Evolutionary conservation across 495 filamentous ascomycete genomes (phyloP).

Genomic region (Hyaloscypha hepaticicola): DNA sequence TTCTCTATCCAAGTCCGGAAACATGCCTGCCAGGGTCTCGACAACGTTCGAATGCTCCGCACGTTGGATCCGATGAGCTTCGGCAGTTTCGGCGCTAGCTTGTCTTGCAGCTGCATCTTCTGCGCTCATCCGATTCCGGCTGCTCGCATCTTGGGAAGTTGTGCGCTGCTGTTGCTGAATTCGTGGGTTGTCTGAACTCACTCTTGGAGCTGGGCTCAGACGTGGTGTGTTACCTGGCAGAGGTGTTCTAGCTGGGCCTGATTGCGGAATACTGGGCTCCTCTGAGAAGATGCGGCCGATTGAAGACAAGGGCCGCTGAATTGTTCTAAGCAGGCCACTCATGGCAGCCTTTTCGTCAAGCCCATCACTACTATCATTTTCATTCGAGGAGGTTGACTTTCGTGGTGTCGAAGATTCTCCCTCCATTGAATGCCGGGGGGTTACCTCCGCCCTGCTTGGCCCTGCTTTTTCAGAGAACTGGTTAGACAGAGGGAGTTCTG

Average conservation of each 20-base stretch:
- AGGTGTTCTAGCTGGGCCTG: slow-evolving; percentile 55
- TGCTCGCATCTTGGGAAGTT: slow-evolving; percentile 32
- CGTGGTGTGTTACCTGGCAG: slow-evolving; percentile 57
- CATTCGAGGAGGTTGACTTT: slow-evolving; percentile 39
- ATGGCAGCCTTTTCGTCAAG: slow-evolving; percentile 74
- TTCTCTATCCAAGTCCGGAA: slow-evolving; percentile 85
- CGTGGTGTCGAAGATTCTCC: slow-evolving; percentile 51
- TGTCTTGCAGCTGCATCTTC: slow-evolving; percentile 94
- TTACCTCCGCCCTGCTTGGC: slow-evolving; percentile 51
- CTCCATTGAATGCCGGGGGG: slow-evolving; percentile 55
- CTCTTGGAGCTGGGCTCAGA: slow-evolving; percentile 53
- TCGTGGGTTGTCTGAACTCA: slow-evolving; percentile 42
- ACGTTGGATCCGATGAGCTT: slow-evolving; percentile 79
- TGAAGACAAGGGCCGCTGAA: slow-evolving; percentile 86
- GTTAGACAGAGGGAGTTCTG: slow-evolving; percentile 37
- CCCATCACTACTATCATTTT: slow-evolving; percentile 52
- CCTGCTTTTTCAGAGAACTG: slow-evolving; percentile 62
- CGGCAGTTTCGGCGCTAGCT: slow-evolving; percentile 87
- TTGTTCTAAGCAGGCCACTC: slow-evolving; percentile 81
- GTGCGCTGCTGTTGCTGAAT: slow-evolving; percentile 35
- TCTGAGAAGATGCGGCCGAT: slow-evolving; percentile 98
- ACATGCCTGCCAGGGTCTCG: slow-evolving; percentile 90
- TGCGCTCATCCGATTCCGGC: slow-evolving; percentile 54
- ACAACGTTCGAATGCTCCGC: slow-evolving; percentile 89
- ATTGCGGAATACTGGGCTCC: slow-evolving; percentile 46